phyloP scores from a whole-genome alignment of 2,329 filamentous ascomycete genomes.

The Aspergillus quadricinctus region DNA sequence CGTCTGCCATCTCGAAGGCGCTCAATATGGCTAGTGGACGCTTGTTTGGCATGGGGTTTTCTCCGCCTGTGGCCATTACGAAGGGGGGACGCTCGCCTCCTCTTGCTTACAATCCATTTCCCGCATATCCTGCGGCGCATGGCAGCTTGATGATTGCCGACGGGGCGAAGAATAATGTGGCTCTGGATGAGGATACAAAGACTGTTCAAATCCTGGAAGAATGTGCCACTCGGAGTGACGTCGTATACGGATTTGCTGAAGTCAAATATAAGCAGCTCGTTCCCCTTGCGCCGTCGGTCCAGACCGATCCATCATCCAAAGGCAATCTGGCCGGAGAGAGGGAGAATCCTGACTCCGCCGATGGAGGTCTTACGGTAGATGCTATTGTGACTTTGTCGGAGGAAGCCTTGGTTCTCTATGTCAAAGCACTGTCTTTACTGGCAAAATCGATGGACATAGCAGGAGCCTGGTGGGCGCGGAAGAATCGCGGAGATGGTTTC shows the following conservation, averaged over 20 bases:
- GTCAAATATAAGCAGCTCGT: slow-evolving; percentile 98
- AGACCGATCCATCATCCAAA: slow-evolving; percentile 29
- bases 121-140: slow-evolving; percentile 71
- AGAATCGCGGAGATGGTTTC: slow-evolving; percentile 61
- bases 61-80: slow-evolving; percentile 44
- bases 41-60: slow-evolving; percentile 48
- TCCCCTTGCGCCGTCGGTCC: slow-evolving; percentile 70
- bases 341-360: slow-evolving; percentile 53
- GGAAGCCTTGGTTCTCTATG: slow-evolving; percentile 90
- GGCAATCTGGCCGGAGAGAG: slow-evolving; percentile 25
- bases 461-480: slow-evolving; percentile 83
- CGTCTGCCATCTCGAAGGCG: slow-evolving; percentile 89
- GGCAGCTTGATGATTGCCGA: slow-evolving; percentile 64
- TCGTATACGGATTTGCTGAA: slow-evolving; percentile 95
- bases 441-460: slow-evolving; percentile 96
- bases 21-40: slow-evolving; percentile 82
- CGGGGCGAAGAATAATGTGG: slow-evolving; percentile 57
- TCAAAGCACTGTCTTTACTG: slow-evolving; percentile 85
- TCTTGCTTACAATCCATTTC: slow-evolving; percentile 63
- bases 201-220: slow-evolving; percentile 84
- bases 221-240: slow-evolving; percentile 85
- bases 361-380: slow-evolving; percentile 76
- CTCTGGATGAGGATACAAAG: slow-evolving; percentile 72
- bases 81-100: slow-evolving; percentile 46
- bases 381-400: slow-evolving; percentile 84